Conservation (phyloP, 1,284 basidiomycete genomes). For the Cryptococcus sp. region DNA sequence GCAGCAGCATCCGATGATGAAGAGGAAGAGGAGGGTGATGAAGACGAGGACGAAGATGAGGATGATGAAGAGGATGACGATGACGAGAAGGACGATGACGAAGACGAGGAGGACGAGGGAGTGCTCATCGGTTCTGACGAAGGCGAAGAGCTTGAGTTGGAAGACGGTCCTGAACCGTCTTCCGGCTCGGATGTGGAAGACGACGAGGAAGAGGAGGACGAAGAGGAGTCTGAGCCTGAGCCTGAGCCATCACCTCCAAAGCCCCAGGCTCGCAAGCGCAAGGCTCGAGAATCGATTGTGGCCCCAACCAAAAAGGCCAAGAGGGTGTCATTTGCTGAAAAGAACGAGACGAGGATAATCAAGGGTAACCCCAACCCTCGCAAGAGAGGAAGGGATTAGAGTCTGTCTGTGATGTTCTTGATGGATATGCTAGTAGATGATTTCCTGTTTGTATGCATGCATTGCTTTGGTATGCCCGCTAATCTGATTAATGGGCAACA, state of each 20-base stretch:
- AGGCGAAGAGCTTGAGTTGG: constrained; percentile 48
- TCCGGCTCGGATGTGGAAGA: constrained; percentile 41
- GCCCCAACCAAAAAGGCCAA: constrained; percentile 31
- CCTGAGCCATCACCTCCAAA: constrained; percentile 20
- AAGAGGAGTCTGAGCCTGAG: constrained; percentile 28
- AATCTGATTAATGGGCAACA: too few relatives aligned
- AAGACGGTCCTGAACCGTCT: constrained; percentile 45
- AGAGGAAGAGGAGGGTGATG: constrained; percentile 34
- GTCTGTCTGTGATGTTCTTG: neutral
- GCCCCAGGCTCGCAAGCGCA: constrained; percentile 15
- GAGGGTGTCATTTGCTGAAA: constrained; percentile 32
- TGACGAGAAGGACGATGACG: constrained; percentile 35
- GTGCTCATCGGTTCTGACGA: constrained; percentile 39
- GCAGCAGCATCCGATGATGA: constrained; percentile 35
- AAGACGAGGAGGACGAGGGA: constrained; percentile 36
- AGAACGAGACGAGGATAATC: constrained; percentile 2
- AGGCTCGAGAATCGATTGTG: constrained; percentile 14
- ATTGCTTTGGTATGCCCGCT: too few relatives aligned
- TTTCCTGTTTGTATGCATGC: too few relatives aligned
- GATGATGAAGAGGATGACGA: constrained; percentile 40
- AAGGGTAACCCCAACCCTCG: constrained; percentile 17
- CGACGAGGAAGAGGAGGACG: constrained; percentile 35
- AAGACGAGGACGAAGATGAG: constrained; percentile 32
- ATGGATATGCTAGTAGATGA: neutral
- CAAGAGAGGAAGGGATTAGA: constrained; percentile 21